Evolutionary conservation across 78 protist species (phyloP), one percentile per base, ranked within the genome.

Genomic region (Dictyostelium citrinum): DNA sequence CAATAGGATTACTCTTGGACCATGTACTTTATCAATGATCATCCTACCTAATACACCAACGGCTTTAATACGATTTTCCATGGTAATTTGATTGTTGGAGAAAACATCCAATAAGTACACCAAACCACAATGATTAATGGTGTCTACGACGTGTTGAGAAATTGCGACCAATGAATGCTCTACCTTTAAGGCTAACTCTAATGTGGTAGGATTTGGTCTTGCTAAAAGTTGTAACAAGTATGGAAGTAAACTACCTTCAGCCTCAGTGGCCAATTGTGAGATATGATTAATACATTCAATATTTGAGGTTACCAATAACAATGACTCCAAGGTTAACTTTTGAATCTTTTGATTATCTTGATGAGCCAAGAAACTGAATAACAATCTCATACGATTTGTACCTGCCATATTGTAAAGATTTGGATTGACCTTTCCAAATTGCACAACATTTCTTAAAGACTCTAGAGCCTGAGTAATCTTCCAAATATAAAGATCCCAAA

Each of bases 21-120:
- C 97, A 37, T 86, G 82, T 27, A 90, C 93, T 80, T 91, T 90
- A 84, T 96, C 96, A 1, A 81, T 29, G 29, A 75, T 51, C 95
- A 83, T 81, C 67, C 90, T 82, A 39, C 90, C 93, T 29, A 79
- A 22, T 1, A 90, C 79, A 35, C 74, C 93, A 64, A 72, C 49
- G 1, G 61, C 33, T 33, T 70, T 81, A n/a, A 79, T 55, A 55
- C 93, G 80, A 29, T 46, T 37, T 24, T 81, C 93, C 55, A 81
- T 20, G 11, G 29, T 20, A 12, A 79, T 81, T 79, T 79, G 93
- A 31, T 81, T 90, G 29, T 46, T 70, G 51, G 90, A 41, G 43
- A 91, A 85, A 24, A 92, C 27, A 43, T 76, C 37, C 70, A 96
- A 81, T 10, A 91, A 58, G 58, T 91, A 88, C 2, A 96, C 4